A percentile compares a stretch with the other conserved stretches of the same genome.
Conservation (phyloP, 1,284 basidiomycete species). For the Heterobasidion occidentale region DNA sequence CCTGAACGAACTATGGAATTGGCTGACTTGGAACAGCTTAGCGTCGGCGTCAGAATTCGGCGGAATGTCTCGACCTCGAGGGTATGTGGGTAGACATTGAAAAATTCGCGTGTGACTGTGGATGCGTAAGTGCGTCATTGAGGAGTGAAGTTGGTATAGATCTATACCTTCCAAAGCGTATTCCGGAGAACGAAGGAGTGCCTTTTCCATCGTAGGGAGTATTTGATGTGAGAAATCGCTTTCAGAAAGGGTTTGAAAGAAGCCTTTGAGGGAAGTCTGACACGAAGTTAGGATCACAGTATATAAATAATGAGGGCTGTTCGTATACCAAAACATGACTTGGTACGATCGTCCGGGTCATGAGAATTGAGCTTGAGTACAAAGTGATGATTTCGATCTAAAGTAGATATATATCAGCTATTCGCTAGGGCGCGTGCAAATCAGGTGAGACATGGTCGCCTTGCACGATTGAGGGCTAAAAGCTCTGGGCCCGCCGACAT, state of each 20-base stretch:
- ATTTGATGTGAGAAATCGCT: conserved; percentile 44
- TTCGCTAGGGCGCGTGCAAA: too few relatives aligned
- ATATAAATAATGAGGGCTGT: neutral
- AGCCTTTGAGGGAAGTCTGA: conserved; percentile 49
- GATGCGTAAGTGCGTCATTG: neutral
- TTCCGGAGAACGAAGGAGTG: conserved; percentile 68
- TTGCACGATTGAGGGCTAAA: too few relatives aligned
- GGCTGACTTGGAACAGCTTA: conserved; percentile 74
- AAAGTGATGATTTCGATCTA: conserved; percentile 37
- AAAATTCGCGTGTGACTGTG: conserved; percentile 48
- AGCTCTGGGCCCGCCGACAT: too few relatives aligned
- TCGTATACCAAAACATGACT: conserved; percentile 6
- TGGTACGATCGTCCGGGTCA: conserved; percentile 6
- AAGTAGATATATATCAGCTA: neutral
- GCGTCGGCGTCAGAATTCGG: conserved; percentile 55
- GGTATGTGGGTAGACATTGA: conserved; percentile 46
- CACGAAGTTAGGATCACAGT: neutral
- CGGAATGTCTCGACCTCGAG: conserved; percentile 49
- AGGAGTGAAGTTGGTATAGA: neutral
- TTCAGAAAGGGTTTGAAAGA: conserved; percentile 45
- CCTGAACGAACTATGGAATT: conserved; percentile 58
- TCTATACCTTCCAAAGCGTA: conserved; percentile 49
- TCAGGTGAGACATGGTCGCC: too few relatives aligned
- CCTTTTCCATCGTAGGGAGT: conserved; percentile 66
- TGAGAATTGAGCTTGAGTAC: conserved; percentile 25